A percentile compares a stretch with the other conserved stretches of the same genome.
These are phyloP conservation scores for Paramecium pentaurelia DNA, from an alignment of 73 alveolate species.

Conservation along the genomic window DNA sequence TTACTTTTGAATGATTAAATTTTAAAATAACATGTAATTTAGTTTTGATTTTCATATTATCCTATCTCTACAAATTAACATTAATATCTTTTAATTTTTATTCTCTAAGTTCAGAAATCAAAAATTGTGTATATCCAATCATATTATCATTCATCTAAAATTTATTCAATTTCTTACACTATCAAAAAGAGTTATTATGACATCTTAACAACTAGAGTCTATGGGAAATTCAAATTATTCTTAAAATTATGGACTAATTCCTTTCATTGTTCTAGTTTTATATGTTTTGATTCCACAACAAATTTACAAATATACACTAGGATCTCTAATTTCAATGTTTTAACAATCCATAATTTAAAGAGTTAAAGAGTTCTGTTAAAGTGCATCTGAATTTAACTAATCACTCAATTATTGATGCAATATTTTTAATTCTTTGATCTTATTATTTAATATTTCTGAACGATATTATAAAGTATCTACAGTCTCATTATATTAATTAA, in stretches of 20 bases:
- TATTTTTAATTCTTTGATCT: not conserved
- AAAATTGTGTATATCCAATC: constrained; percentile 27
- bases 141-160: not conserved
- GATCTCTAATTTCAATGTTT: not conserved
- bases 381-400: not conserved
- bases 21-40: not conserved
- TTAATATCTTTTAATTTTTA: not conserved
- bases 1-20: constrained; percentile 4
- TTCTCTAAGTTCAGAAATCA: not conserved
- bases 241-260: not conserved
- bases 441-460: not conserved
- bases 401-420: constrained; percentile 4
- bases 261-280: not conserved
- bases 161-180: not conserved
- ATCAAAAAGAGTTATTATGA: not conserved
- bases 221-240: constrained; percentile 9
- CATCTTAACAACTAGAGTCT: not conserved
- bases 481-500: constrained; percentile 14
- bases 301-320: not conserved
- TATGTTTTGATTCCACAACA: not conserved
- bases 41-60: constrained; percentile 10
- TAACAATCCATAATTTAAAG: constrained; percentile 10
- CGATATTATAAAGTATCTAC: not conserved
- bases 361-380: not conserved
- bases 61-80: not conserved